Percentiles rank a stretch among this genome's conserved stretches.
phyloP scores from a whole-genome alignment of 2,329 filamentous ascomycete genomes.

The Cryphonectria naterciae region DNA sequence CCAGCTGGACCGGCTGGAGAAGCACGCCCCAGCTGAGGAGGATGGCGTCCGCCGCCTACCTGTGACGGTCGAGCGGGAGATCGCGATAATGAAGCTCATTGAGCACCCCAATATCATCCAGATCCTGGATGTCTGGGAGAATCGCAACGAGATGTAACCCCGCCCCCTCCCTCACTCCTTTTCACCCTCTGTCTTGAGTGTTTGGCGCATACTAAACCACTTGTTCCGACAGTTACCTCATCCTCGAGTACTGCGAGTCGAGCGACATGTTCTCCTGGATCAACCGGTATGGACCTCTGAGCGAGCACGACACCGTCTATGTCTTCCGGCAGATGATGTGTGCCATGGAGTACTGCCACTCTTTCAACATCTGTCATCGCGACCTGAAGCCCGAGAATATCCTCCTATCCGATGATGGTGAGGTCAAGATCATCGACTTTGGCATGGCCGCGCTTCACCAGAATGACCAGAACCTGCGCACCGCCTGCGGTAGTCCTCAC shows the following conservation, averaged over 20 bases:
- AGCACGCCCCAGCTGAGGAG: constrained; percentile 56
- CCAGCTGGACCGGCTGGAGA: constrained; percentile 76
- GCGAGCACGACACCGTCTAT: constrained; percentile 78
- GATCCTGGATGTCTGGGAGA: constrained; percentile 97
- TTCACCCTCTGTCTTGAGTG: too few relatives aligned
- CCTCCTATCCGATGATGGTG: constrained; percentile 73
- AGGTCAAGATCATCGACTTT: constrained; percentile 95
- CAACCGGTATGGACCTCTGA: constrained; percentile 70
- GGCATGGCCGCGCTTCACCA: constrained; percentile 94
- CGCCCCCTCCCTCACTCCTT: too few relatives aligned
- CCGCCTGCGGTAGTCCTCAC: constrained; percentile 93
- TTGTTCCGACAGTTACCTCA: constrained; percentile 72
- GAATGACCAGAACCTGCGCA: constrained; percentile 76
- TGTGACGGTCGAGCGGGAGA: constrained; percentile 88
- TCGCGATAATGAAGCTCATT: constrained; percentile 95
- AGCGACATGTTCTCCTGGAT: constrained; percentile 88
- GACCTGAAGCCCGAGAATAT: constrained; percentile 98
- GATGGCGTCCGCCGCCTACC: constrained; percentile 74
- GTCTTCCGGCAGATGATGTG: constrained; percentile 94
- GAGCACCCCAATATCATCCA: constrained; percentile 94
- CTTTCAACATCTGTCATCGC: constrained; percentile 92
- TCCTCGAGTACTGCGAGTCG: constrained; percentile 85
- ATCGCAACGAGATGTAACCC: constrained; percentile 83
- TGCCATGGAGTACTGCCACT: constrained; percentile 89
- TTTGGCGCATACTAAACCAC: constrained; percentile 19